These are phyloP conservation scores for Metschnikowia proteae DNA, from an alignment of 805 yeast species.

Conservation along the genomic window DNA sequence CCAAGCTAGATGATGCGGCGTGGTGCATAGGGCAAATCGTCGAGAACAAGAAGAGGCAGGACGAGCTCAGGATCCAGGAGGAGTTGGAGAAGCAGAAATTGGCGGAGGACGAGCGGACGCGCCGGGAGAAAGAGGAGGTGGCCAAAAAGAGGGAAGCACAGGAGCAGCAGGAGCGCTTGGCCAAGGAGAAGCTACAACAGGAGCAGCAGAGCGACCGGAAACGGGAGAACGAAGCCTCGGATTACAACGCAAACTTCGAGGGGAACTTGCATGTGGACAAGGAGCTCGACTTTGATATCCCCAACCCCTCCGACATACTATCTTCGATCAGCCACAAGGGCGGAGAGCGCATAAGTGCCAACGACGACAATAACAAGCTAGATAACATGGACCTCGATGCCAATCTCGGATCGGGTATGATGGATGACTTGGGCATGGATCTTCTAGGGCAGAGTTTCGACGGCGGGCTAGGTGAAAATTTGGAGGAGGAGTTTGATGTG, in stretches of 20 bases:
- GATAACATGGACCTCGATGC: slow-evolving; percentile 27
- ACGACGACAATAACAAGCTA: slow-evolving; percentile 1
- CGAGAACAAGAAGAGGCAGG: slow-evolving; percentile 40
- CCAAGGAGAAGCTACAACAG: slow-evolving; percentile 18
- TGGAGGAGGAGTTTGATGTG: slow-evolving; percentile 43
- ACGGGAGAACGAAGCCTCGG: slow-evolving; percentile 14
- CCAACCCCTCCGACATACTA: slow-evolving; percentile 33
- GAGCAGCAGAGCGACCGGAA: slow-evolving; percentile 18
- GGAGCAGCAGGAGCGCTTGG: slow-evolving; percentile 18
- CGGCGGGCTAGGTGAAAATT: slow-evolving; percentile 19
- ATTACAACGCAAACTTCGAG: slow-evolving; percentile 21
- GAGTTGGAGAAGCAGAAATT: slow-evolving; percentile 31
- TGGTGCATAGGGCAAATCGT: slow-evolving; percentile 44
- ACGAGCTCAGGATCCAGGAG: slow-evolving; percentile 36
- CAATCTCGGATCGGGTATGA: slow-evolving; percentile 38
- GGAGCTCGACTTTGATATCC: slow-evolving; percentile 21
- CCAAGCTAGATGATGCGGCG: slow-evolving; percentile 39
- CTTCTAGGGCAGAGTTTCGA: slow-evolving; percentile 34
- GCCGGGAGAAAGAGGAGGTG: slow-evolving; percentile 21
- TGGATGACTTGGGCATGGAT: slow-evolving; percentile 42
- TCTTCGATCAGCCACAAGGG: slow-evolving; percentile 25
- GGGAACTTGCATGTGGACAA: slow-evolving; percentile 21
- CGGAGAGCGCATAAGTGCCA: slow-evolving; percentile 3
- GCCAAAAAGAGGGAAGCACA: slow-evolving; percentile 18
- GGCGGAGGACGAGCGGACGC: slow-evolving; percentile 26